Evolutionary conservation across 768 basidiomycete species (phyloP).

Genomic region (Hygrocybe coccinea): DNA sequence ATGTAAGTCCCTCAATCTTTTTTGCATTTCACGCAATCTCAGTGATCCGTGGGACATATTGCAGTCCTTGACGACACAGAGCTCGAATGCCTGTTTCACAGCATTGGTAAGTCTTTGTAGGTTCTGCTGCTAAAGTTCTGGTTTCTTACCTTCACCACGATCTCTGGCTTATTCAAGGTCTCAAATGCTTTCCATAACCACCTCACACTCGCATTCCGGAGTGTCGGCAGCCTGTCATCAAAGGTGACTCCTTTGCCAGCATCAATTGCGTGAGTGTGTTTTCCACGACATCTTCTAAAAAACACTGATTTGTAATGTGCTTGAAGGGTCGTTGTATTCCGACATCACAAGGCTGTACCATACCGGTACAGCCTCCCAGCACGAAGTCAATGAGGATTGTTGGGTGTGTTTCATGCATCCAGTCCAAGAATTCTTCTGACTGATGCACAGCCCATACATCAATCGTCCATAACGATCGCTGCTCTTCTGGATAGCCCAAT

Average conservation of each 20-base stretch:
- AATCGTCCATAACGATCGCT: conserved; percentile 24
- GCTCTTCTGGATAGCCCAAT: conserved; percentile 15
- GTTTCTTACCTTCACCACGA: too few relatives aligned
- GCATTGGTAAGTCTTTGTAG: not conserved
- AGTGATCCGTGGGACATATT: not conserved
- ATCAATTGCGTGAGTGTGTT: conserved; percentile 1
- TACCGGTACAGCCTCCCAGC: conserved; percentile 32
- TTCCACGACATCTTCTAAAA: conserved; percentile 2
- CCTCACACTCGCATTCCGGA: not conserved
- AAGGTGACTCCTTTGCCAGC: not conserved
- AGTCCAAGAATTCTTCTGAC: conserved; percentile 31
- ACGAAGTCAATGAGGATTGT: conserved; percentile 29
- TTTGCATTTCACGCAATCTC: conserved; percentile 1
- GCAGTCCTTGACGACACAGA: not conserved
- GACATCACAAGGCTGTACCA: conserved; percentile 3
- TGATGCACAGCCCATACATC: conserved; percentile 38
- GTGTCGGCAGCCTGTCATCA: conserved; percentile 5
- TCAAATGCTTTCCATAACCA: too few relatives aligned
- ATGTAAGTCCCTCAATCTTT: not conserved
- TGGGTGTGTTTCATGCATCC: conserved; percentile 26
- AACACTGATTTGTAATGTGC: conserved; percentile 15
- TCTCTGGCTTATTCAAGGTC: too few relatives aligned
- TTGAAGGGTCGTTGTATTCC: too few relatives aligned
- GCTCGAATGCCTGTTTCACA: too few relatives aligned
- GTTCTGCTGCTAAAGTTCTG: too few relatives aligned